Evolutionary conservation across 495 filamentous ascomycete genomes (phyloP).

Genomic region (Lindgomyces ingoldianus): DNA sequence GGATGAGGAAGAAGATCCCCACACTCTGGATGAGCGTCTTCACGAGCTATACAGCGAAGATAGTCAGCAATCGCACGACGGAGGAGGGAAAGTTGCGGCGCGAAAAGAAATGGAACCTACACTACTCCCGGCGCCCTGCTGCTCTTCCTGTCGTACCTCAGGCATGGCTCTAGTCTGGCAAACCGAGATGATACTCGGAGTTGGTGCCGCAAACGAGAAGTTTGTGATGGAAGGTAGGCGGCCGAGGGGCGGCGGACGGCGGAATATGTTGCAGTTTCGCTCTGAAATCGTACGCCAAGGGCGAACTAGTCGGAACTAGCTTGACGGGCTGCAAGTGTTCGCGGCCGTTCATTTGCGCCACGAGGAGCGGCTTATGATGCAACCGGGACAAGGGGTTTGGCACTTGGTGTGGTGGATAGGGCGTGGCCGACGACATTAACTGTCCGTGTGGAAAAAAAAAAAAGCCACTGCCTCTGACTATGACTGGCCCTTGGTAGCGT

Average conservation of each 20-base stretch:
- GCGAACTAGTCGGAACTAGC: neutral
- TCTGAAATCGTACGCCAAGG: neutral
- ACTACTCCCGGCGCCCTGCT: slow-evolving; percentile 12
- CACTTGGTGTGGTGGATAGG: no score
- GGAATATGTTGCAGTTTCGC: neutral
- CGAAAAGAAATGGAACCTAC: slow-evolving; percentile 14
- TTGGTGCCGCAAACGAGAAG: neutral
- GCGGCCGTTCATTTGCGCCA: neutral
- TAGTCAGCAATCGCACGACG: slow-evolving; percentile 2
- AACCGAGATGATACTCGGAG: neutral
- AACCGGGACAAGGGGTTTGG: no score
- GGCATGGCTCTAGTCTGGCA: slow-evolving; percentile 19
- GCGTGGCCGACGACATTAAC: no score
- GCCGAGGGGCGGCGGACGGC: neutral
- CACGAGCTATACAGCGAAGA: slow-evolving; percentile 48
- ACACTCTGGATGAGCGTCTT: slow-evolving; percentile 63
- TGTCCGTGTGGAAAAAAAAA: no score
- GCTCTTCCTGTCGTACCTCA: slow-evolving; percentile 29
- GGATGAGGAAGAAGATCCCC: slow-evolving; percentile 67
- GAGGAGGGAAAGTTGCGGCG: neutral
- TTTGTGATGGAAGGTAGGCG: neutral
- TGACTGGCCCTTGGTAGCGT: neutral
- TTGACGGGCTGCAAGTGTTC: neutral
- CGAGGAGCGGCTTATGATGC: neutral
- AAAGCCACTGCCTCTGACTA: no score